Percentiles rank a stretch among this genome's conserved stretches.
These are phyloP conservation scores for Huntiella savannae DNA, from an alignment of 2,329 filamentous ascomycete species.

Conservation along the genomic window DNA sequence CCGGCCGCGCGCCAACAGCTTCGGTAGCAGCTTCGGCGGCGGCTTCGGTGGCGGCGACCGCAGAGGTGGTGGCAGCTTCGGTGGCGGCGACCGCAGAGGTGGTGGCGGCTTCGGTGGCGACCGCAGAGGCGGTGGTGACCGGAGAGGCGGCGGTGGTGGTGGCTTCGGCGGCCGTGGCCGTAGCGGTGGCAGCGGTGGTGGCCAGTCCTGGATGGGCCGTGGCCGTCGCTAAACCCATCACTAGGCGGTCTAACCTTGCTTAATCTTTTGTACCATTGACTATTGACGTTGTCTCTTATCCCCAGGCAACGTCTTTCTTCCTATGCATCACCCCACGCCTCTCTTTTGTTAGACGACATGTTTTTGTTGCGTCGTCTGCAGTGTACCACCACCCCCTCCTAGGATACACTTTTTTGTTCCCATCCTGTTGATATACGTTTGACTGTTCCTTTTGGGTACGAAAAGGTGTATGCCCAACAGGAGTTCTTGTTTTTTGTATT, in stretches of 20 bases:
- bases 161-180: constrained; percentile 2
- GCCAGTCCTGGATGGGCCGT: background rate
- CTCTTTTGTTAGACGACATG: constrained; percentile 1
- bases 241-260: background rate
- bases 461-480: background rate
- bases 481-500: background rate
- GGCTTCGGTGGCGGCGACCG: background rate
- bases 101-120: constrained; percentile 8
- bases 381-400: background rate
- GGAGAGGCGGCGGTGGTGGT: constrained; percentile 4
- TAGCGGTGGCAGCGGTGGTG: constrained; percentile 6
- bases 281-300: background rate
- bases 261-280: background rate
- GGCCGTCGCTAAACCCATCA: background rate
- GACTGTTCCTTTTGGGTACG: too few species aligned
- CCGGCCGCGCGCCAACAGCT: background rate
- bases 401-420: background rate
- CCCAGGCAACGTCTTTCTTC: background rate
- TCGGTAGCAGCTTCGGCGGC: constrained; percentile 7
- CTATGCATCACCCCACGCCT: background rate
- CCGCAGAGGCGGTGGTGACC: constrained; percentile 8
- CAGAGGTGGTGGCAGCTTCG: constrained; percentile 3
- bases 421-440: background rate
- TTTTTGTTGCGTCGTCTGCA: too few species aligned
- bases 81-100: constrained; percentile 4